Evolutionary conservation across 169 alveolate species (phyloP).

Genomic region (Eimeria praecox): DNA sequence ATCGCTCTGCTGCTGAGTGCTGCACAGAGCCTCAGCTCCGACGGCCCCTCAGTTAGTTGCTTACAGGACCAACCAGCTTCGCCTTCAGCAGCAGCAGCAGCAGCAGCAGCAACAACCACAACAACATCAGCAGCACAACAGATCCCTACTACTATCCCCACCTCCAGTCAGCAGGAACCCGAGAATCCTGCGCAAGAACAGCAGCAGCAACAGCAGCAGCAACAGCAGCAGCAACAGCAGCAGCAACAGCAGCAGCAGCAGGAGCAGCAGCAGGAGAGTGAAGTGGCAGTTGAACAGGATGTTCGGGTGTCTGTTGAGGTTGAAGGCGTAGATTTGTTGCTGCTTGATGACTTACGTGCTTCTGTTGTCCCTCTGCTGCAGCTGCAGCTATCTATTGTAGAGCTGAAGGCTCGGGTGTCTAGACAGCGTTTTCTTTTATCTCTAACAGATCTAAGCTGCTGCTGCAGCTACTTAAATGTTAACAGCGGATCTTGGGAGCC

Average conservation of each 20-base stretch:
- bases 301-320: conserved; percentile 75
- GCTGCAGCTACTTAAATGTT: conserved; percentile 58
- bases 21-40: conserved; percentile 43
- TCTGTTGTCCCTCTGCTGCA: conserved; percentile 91
- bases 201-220: conserved; percentile 38
- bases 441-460: conserved; percentile 49
- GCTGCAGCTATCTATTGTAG: conserved; percentile 83
- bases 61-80: neutral
- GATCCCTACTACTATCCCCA: neutral
- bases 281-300: conserved; percentile 28
- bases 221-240: conserved; percentile 10
- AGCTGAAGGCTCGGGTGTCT: conserved; percentile 51
- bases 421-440: conserved; percentile 45
- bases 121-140: neutral
- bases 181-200: neutral
- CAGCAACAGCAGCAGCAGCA: conserved; percentile 26
- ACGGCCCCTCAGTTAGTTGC: conserved; percentile 64
- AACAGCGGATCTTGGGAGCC: conserved; percentile 82
- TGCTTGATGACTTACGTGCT: conserved; percentile 89
- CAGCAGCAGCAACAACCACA: conserved; percentile 12
- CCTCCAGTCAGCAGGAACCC: neutral
- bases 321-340: conserved; percentile 87
- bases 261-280: conserved; percentile 23
- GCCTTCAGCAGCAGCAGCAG: conserved; percentile 46
- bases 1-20: conserved; percentile 76